phyloP scores from a whole-genome alignment of 2,329 filamentous ascomycete genomes.

The Venturia nashicola region DNA sequence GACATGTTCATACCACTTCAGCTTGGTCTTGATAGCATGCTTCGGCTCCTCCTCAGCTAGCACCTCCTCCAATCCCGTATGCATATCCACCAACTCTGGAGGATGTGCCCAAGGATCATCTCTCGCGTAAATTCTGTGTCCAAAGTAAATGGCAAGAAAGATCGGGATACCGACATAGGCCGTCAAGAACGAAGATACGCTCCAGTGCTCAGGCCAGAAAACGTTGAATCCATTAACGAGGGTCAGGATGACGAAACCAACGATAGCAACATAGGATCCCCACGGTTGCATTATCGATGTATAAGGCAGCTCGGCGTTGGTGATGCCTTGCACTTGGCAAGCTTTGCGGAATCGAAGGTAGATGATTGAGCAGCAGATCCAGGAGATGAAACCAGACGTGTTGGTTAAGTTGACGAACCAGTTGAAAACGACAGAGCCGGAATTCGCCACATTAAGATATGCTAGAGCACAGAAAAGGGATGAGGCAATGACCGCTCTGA shows the following conservation, averaged over 20 bases:
- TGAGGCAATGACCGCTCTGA: constrained; percentile 50
- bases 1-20: constrained; percentile 4
- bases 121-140: constrained; percentile 49
- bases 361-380: constrained; percentile 36
- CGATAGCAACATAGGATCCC: constrained; percentile 56
- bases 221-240: constrained; percentile 65
- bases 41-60: constrained; percentile 12
- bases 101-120: constrained; percentile 41
- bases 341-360: constrained; percentile 37
- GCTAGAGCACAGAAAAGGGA: constrained; percentile 53
- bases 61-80: constrained; percentile 27
- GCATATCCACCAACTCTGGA: constrained; percentile 40
- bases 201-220: constrained; percentile 42
- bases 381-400: constrained; percentile 30
- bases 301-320: constrained; percentile 34
- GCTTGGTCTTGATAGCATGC: neutral
- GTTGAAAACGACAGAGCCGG: constrained; percentile 29
- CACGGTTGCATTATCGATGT: constrained; percentile 56
- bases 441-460: constrained; percentile 39
- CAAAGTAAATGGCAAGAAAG: constrained; percentile 56
- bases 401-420: constrained; percentile 36
- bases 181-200: constrained; percentile 46
- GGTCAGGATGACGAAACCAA: constrained; percentile 59
- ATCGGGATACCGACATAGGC: constrained; percentile 66
- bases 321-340: constrained; percentile 32